Conservation (phyloP, 305 asterid genomes). For the Fraxinus greggii region DNA sequence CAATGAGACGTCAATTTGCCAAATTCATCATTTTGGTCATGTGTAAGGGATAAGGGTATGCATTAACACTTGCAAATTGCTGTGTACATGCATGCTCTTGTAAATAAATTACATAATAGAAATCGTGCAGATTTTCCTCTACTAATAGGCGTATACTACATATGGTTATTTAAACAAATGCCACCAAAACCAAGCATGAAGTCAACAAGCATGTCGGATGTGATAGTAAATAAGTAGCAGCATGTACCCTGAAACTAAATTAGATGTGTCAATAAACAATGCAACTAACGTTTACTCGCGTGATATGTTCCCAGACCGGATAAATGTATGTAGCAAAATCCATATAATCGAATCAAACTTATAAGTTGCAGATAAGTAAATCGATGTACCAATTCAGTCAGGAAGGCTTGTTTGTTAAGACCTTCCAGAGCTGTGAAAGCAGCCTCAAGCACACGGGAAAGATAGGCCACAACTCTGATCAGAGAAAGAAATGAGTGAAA, state of each 20-base stretch:
- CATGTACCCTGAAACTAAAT: background rate
- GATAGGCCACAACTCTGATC: constrained; percentile 90
- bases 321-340: constrained; percentile 11
- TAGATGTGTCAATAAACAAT: background rate
- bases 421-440: constrained; percentile 98
- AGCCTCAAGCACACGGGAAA: constrained; percentile 93
- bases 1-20: background rate
- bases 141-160: background rate
- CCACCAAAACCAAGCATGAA: background rate
- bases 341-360: constrained; percentile 20
- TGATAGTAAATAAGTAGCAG: background rate
- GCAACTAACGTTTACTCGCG: background rate
- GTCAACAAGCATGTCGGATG: background rate
- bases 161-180: background rate
- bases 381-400: constrained; percentile 74
- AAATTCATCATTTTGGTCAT: background rate
- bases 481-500: constrained; percentile 29
- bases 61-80: background rate
- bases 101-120: background rate
- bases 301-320: constrained; percentile 8
- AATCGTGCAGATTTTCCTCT: background rate
- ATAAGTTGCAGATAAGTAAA: constrained; percentile 21
- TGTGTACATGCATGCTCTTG: background rate
- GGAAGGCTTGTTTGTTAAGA: constrained; percentile 94
- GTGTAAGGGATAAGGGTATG: background rate